Percentiles rank a stretch among this genome's conserved stretches.
Evolutionary conservation across 192 early-diverging fungal species (phyloP).

Genomic region (Diversispora eburnea): DNA sequence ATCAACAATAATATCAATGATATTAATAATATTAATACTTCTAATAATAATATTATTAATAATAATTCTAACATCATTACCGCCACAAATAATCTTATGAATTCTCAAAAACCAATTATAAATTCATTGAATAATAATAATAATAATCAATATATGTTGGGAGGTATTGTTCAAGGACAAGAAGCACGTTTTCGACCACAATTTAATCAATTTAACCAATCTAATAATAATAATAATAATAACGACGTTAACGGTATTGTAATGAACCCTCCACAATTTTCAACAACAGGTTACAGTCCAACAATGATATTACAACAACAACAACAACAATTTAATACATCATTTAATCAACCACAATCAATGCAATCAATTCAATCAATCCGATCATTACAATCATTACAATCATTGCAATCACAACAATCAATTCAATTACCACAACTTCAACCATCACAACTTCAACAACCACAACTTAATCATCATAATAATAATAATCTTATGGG

Average conservation of each 20-base stretch:
- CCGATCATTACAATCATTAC: neutral
- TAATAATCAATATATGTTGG: too few species aligned
- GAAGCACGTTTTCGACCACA: neutral
- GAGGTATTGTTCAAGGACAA: neutral
- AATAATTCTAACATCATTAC: too few species aligned
- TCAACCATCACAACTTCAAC: neutral
- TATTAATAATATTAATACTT: too few species aligned
- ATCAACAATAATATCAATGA: too few species aligned
- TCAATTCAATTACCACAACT: neutral
- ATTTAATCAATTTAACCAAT: neutral
- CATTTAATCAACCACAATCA: too few species aligned
- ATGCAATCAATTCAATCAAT: too few species aligned
- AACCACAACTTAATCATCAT: neutral
- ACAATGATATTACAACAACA: neutral
- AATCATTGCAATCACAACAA: neutral
- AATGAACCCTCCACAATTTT: neutral
- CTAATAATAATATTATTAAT: too few species aligned
- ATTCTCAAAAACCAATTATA: neutral
- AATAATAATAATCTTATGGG: neutral
- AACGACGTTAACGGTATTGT: neutral
- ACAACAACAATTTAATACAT: too few species aligned
- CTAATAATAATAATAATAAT: neutral
- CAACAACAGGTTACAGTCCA: neutral
- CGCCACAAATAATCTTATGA: too few species aligned
- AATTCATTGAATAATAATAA: slow-evolving; percentile 2